phyloP scores from a whole-genome alignment of 1,139 yeast genomes.

The Debaryomycetaceae sp. region DNA sequence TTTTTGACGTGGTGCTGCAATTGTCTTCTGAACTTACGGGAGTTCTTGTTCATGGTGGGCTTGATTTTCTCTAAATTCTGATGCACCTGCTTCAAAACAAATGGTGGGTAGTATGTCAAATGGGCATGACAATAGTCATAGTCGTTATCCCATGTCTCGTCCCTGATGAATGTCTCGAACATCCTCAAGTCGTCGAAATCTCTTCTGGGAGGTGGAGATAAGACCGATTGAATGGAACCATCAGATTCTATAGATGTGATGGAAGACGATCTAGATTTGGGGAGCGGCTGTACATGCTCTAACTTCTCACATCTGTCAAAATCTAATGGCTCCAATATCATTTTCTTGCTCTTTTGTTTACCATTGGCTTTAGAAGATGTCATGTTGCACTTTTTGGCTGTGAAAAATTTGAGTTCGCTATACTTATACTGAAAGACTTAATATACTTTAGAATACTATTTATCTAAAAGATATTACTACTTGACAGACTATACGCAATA shows the following conservation, averaged over 20 bases:
- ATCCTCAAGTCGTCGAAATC: conserved; percentile 62
- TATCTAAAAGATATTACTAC: not conserved
- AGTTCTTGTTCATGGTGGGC: conserved; percentile 69
- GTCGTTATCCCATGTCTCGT: conserved; percentile 75
- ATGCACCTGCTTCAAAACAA: conserved; percentile 63
- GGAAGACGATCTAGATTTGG: conserved; percentile 32
- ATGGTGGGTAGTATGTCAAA: conserved; percentile 68
- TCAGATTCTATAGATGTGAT: conserved; percentile 36
- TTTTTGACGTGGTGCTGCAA: conserved; percentile 73
- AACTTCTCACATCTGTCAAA: conserved; percentile 39
- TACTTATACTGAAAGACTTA: not conserved
- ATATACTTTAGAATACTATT: not conserved
- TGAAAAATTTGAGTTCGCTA: not conserved
- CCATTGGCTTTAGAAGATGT: conserved; percentile 10
- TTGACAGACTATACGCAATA: not conserved
- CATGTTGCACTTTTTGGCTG: not conserved
- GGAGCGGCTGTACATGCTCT: conserved; percentile 38
- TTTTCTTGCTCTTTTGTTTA: conserved; percentile 26
- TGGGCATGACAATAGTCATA: conserved; percentile 68
- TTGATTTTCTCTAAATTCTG: conserved; percentile 70
- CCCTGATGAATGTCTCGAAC: conserved; percentile 63
- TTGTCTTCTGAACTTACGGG: conserved; percentile 69
- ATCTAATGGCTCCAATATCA: conserved; percentile 26
- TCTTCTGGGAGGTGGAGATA: conserved; percentile 41
- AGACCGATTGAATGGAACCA: conserved; percentile 27